Evolutionary conservation across 2,329 filamentous ascomycete genomes (phyloP).

Genomic region (Aureobasidium leucospermi): DNA sequence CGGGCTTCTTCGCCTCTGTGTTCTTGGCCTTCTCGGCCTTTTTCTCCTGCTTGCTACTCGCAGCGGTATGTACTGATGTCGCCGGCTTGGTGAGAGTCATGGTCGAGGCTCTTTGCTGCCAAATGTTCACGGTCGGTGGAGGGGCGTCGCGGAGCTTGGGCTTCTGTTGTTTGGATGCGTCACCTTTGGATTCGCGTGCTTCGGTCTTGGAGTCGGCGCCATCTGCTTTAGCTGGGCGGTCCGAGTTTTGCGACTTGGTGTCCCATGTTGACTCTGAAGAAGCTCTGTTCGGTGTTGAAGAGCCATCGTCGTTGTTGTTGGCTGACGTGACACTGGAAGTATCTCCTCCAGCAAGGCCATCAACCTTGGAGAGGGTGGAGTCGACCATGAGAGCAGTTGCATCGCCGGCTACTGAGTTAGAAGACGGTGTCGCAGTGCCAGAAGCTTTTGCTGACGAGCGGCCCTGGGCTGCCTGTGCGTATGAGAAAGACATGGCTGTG

Average conservation of each 20-base stretch:
- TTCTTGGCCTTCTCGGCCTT: slow-evolving; percentile 14
- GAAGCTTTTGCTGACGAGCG: slow-evolving; percentile 45
- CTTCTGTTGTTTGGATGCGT: slow-evolving; percentile 38
- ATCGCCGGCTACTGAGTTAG: slow-evolving; percentile 29
- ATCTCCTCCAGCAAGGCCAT: slow-evolving; percentile 18
- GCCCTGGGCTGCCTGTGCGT: slow-evolving; percentile 91
- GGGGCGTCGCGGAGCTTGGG: slow-evolving; percentile 73
- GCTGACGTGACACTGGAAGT: slow-evolving; percentile 37
- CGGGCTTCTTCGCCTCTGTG: slow-evolving; percentile 19
- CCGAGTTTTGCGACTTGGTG: slow-evolving; percentile 54
- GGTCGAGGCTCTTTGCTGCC: slow-evolving; percentile 71
- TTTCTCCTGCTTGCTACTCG: slow-evolving; percentile 26
- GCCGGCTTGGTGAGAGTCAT: slow-evolving; percentile 45
- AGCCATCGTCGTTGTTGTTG: slow-evolving; percentile 54
- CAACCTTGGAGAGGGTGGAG: slow-evolving; percentile 17
- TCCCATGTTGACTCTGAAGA: slow-evolving; percentile 62
- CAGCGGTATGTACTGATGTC: slow-evolving; percentile 12
- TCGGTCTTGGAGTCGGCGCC: slow-evolving; percentile 55
- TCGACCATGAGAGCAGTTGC: slow-evolving; percentile 29
- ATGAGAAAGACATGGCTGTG: slow-evolving; percentile 57
- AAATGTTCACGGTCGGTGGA: slow-evolving; percentile 77
- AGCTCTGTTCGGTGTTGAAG: slow-evolving; percentile 51
- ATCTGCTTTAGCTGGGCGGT: slow-evolving; percentile 56
- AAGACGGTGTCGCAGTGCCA: slow-evolving; percentile 36
- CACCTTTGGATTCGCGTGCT: slow-evolving; percentile 30